A percentile compares a stretch with the other conserved stretches of the same genome.
Evolutionary conservation across 495 filamentous ascomycete genomes (phyloP).

Genomic region (Jackrogersella minutella): DNA sequence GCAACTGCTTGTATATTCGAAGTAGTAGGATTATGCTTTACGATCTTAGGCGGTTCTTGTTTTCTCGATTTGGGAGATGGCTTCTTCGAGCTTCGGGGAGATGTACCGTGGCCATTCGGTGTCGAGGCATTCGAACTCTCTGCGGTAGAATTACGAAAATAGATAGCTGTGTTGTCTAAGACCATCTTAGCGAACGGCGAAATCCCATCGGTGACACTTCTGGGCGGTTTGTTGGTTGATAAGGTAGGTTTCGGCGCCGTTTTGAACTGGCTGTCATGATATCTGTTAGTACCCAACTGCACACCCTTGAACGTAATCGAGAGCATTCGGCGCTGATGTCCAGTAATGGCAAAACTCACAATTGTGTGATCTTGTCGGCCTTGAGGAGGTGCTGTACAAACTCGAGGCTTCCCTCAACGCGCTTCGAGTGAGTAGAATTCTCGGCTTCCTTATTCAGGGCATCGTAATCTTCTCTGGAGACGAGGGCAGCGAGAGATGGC

Average conservation of each 20-base stretch:
- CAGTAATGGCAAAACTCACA: conserved; percentile 64
- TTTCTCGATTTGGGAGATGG: conserved; percentile 36
- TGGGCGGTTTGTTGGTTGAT: conserved; percentile 20
- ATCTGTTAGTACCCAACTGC: conserved; percentile 27
- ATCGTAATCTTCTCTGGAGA: conserved; percentile 55
- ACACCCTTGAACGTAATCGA: too few relatives aligned
- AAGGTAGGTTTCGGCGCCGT: conserved; percentile 44
- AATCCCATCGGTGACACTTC: conserved; percentile 45
- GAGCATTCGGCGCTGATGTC: too few relatives aligned
- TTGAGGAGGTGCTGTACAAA: conserved; percentile 76
- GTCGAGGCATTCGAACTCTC: conserved; percentile 31
- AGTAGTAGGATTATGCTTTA: conserved; percentile 40
- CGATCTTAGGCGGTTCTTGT: conserved; percentile 35
- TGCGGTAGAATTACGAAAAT: conserved; percentile 48
- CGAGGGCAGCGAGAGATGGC: conserved; percentile 52
- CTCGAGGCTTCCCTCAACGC: conserved; percentile 60
- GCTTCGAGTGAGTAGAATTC: conserved; percentile 48
- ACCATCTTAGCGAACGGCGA: conserved; percentile 56
- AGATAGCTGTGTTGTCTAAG: conserved; percentile 49
- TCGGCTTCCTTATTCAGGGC: conserved; percentile 61
- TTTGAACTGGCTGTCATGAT: conserved; percentile 72
- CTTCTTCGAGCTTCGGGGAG: conserved; percentile 30
- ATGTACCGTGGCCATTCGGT: conserved; percentile 28
- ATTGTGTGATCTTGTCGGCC: conserved; percentile 73
- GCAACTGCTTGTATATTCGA: conserved; percentile 38